Conservation (phyloP, 352 stramenopile genomes). For the Globisporangium splendens region DNA sequence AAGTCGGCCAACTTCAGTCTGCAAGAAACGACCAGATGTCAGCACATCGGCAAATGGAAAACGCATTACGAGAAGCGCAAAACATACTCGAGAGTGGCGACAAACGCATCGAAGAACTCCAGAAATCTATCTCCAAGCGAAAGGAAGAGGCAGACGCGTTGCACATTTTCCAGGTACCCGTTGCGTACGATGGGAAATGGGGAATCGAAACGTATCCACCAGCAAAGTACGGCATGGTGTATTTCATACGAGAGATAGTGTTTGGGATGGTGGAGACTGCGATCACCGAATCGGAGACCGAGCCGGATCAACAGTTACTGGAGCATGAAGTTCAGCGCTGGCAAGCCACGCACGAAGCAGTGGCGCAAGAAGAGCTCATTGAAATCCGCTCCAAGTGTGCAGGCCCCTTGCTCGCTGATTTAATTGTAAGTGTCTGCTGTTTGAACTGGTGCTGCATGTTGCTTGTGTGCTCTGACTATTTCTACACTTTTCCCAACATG, state of each 20-base stretch:
- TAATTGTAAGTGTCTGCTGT: conserved; percentile 15
- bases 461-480: no score
- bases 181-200: conserved; percentile 28
- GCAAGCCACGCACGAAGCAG: conserved; percentile 15
- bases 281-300: conserved; percentile 10
- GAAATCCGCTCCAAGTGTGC: conserved; percentile 7
- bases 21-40: conserved; percentile 24
- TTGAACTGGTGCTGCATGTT: not conserved
- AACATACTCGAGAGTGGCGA: conserved; percentile 22
- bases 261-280: conserved; percentile 37
- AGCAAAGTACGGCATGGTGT: conserved; percentile 26
- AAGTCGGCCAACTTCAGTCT: conserved; percentile 25
- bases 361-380: conserved; percentile 19
- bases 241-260: conserved; percentile 38
- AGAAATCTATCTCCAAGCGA: conserved; percentile 12
- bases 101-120: conserved; percentile 16
- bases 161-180: not conserved
- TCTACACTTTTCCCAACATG: not conserved
- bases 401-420: conserved; percentile 12
- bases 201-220: conserved; percentile 40
- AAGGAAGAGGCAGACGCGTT: conserved; percentile 25
- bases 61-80: conserved; percentile 28
- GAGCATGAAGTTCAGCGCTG: conserved; percentile 26
- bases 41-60: conserved; percentile 16
- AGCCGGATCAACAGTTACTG: conserved; percentile 28